Conservation (phyloP, 345 rosid species). For the Heritiera fomes region DNA sequence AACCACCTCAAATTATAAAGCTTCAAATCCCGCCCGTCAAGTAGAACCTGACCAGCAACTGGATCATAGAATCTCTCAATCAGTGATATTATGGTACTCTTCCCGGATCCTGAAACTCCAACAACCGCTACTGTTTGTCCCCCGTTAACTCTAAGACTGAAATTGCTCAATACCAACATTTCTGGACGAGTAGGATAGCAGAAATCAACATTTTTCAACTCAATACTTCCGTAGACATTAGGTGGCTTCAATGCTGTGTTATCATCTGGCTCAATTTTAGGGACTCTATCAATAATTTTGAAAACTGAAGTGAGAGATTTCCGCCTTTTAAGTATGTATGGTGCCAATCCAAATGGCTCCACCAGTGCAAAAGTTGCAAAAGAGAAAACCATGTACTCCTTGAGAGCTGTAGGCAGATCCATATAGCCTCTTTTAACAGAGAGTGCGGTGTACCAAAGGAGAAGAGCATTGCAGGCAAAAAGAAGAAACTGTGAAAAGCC, state of each 20-base stretch:
- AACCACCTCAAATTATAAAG: conserved; percentile 87
- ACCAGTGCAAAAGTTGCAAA: conserved; percentile 97
- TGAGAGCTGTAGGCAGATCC: conserved; percentile 71
- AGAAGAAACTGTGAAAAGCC: conserved; percentile 99
- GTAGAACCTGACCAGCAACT: conserved; percentile 89
- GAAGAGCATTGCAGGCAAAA: conserved; percentile 97
- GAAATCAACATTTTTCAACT: conserved; percentile 89
- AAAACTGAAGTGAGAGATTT: conserved; percentile 86
- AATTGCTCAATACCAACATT: conserved; percentile 86
- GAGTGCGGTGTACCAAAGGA: conserved; percentile 89
- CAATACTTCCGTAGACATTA: conserved; percentile 91
- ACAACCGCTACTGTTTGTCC: conserved; percentile 97
- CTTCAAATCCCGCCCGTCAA: conserved; percentile 89
- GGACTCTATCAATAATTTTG: conserved; percentile 90
- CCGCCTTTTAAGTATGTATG: conserved; percentile 87
- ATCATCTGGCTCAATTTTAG: conserved; percentile 94
- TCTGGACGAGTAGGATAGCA: conserved; percentile 92
- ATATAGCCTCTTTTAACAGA: conserved; percentile 46
- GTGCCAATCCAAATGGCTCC: conserved; percentile 98
- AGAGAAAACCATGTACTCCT: conserved; percentile 94
- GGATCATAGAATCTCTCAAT: conserved; percentile 96
- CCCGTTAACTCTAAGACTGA: conserved; percentile 86
- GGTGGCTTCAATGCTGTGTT: conserved; percentile 82
- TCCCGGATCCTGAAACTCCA: conserved; percentile 99
- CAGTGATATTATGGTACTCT: conserved; percentile 92